These are phyloP conservation scores for Xanthoparmelia taractica DNA, from an alignment of 495 filamentous ascomycete species.

Conservation along the genomic window DNA sequence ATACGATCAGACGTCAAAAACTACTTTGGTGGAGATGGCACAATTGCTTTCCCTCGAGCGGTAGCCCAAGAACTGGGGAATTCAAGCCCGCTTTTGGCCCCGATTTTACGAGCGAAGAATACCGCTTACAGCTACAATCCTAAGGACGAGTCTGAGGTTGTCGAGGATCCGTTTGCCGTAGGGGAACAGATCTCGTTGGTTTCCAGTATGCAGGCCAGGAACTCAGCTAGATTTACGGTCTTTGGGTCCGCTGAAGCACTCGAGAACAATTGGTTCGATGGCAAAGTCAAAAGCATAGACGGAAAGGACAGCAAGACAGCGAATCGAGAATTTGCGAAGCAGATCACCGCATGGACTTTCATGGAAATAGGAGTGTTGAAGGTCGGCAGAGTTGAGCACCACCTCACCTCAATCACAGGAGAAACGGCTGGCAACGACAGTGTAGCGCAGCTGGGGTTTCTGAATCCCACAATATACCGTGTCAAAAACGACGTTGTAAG, in stretches of 20 bases:
- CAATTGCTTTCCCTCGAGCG: conserved; percentile 72
- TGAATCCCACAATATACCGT: conserved; percentile 86
- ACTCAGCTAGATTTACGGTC: conserved; percentile 84
- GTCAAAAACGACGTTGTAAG: conserved; percentile 95
- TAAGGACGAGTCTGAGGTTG: conserved; percentile 67
- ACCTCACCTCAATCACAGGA: conserved; percentile 49
- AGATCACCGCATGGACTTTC: conserved; percentile 84
- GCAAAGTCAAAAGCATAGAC: conserved; percentile 54
- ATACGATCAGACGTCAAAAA: conserved; percentile 64
- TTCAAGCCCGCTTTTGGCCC: conserved; percentile 62
- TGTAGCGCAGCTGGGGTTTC: conserved; percentile 35
- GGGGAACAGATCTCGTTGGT: conserved; percentile 77
- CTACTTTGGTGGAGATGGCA: conserved; percentile 63
- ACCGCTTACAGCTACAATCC: conserved; percentile 93
- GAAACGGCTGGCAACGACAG: conserved; percentile 29
- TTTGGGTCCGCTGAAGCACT: conserved; percentile 81
- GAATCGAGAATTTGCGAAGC: conserved; percentile 80
- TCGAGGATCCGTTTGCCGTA: conserved; percentile 76
- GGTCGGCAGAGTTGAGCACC: conserved; percentile 76
- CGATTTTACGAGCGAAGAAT: conserved; percentile 69
- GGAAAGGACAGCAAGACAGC: conserved; percentile 53
- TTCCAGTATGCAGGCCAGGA: conserved; percentile 79
- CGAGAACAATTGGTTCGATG: conserved; percentile 83
- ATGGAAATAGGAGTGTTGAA: conserved; percentile 85
- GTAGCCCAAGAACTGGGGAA: conserved; percentile 75